Base-by-base conservation (phyloP, 2,329 filamentous ascomycete species). In the Myriangium duriaei region DNA sequence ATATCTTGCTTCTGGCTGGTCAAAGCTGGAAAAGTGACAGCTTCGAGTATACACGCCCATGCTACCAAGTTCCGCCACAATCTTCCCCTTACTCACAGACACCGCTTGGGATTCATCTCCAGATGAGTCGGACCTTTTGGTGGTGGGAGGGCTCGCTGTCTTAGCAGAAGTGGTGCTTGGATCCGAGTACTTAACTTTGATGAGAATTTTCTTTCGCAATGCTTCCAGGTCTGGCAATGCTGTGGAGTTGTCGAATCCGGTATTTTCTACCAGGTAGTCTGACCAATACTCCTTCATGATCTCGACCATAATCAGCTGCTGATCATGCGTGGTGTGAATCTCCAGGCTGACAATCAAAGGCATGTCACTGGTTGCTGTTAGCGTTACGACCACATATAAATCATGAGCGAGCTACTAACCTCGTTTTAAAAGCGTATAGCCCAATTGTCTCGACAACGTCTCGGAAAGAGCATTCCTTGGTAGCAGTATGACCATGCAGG, bases 271-370 rank as follows among this genome's bases (percentile, higher is more conserved):
- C 4, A 96, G 67, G 50, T 81, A 62, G 0, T 73, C 77, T 29
- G 71, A 72, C 86, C 87, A 98, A 46, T 83, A 80, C 48, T 94
- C 76, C 47, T 77, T 77, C 81, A 98, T 95, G 45, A 96, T 93
- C 40, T 82, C 73, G 9, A 94, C 87, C 83, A 96, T 95, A 35
- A 81, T 71, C 46, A 85, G 76, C 58, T 98, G 91, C 58, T 96
- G 88, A 37, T 82, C 75, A 1, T 71, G 64, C 43, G 79, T 74
- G 11, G 85, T 80, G 57, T 96, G 88, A 0, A 96, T 83, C 59
- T 98, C 91, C 4, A 96, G 69, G 55, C 86, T 94, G 47, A 96
- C 75, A 42, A 96, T 92, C 28, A 98, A 65, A 1, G 91, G 91
- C 13, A 94, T 65, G 37, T 81, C 72, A 42, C 74, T 42, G 16